These are phyloP conservation scores for Uronychia binucleata DNA, from an alignment of 73 alveolate genomes.

Conservation along the genomic window DNA sequence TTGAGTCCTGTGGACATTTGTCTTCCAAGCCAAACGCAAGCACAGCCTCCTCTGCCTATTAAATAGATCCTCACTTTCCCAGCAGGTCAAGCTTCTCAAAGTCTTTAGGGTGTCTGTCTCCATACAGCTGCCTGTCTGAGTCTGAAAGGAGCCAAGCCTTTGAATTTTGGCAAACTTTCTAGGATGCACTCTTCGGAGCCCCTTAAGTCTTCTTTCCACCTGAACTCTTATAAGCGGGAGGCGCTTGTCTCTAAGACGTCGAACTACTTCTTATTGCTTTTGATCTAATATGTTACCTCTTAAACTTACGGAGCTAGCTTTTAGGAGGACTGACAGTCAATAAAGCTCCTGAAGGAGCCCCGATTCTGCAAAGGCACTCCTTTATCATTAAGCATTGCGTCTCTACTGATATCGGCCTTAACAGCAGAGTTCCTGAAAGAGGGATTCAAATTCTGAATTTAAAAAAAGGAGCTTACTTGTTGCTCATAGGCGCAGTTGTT, in stretches of 20 bases:
- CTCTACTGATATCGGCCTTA: background rate
- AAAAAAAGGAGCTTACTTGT: background rate
- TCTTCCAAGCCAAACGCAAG: slow-evolving; percentile 74
- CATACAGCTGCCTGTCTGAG: slow-evolving; percentile 38
- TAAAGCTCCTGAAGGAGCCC: background rate
- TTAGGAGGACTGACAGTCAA: background rate
- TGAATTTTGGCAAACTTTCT: background rate
- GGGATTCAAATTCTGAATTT: background rate
- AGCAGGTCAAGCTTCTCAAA: slow-evolving; percentile 57
- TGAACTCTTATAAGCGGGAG: background rate
- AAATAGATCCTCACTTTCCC: slow-evolving; percentile 26
- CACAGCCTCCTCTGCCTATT: slow-evolving; percentile 85
- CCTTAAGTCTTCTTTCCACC: background rate
- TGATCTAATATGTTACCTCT: background rate
- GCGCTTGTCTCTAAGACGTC: background rate
- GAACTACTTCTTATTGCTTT: background rate
- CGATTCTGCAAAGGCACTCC: background rate
- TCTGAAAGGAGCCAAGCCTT: slow-evolving; percentile 6
- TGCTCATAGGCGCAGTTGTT: background rate
- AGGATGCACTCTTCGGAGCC: background rate
- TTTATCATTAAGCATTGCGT: background rate
- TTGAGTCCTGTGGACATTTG: slow-evolving; percentile 19
- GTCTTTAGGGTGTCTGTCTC: slow-evolving; percentile 66
- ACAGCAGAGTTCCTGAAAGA: background rate
- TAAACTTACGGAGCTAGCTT: background rate